Conservation (phyloP, 2,329 filamentous ascomycete genomes). For the Trichoderma guizhouense region DNA sequence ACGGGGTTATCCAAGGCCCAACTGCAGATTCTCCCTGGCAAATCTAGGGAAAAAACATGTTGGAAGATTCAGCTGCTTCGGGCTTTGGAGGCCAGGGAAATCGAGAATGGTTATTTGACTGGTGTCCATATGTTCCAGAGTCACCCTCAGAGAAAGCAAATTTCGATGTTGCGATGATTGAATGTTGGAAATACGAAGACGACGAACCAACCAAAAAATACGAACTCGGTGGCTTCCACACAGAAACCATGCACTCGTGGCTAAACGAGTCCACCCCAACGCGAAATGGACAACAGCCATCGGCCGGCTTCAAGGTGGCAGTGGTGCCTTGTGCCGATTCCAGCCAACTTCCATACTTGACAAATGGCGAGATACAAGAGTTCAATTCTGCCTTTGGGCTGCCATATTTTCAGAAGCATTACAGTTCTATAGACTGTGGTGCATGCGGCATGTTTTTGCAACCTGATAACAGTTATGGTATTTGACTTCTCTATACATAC, state of each 20-base stretch:
- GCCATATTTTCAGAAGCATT: not conserved
- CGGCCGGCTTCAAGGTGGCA: not conserved
- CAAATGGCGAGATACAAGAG: not conserved
- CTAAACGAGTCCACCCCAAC: not conserved
- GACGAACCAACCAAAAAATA: not conserved
- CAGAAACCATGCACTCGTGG: not conserved
- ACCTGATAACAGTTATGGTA: not conserved
- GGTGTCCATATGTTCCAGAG: not conserved
- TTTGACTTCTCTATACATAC: not conserved
- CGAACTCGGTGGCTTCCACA: not conserved
- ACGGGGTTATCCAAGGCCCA: too few species aligned
- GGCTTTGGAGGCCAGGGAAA: too few species aligned
- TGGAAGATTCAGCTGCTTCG: not conserved
- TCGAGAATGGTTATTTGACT: not conserved
- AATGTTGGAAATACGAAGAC: not conserved
- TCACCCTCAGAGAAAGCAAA: too few species aligned
- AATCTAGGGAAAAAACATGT: not conserved
- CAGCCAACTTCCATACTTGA: not conserved
- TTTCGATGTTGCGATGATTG: not conserved
- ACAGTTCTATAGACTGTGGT: not conserved
- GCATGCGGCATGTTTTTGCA: not conserved
- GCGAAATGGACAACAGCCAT: not conserved
- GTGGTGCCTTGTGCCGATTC: not conserved
- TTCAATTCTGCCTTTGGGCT: not conserved
- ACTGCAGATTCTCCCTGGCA: too few species aligned